Evolutionary conservation across 495 filamentous ascomycete species (phyloP), one percentile per base, ranked within the genome.

Genomic region (Cercophora sp.): DNA sequence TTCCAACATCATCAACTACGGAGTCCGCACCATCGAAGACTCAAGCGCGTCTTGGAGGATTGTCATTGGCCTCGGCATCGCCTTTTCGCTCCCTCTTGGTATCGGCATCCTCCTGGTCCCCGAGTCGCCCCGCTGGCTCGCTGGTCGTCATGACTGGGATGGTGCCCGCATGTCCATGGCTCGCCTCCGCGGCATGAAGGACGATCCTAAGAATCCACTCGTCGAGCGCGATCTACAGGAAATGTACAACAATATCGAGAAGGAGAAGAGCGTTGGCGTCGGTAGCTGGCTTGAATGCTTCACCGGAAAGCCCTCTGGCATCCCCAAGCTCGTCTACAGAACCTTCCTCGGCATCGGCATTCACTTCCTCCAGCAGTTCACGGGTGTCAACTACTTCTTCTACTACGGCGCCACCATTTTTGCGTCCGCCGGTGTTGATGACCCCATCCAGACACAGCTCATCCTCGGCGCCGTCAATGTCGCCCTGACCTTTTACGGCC

Each of bases 391-490:
- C 52, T 83, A 78, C 72, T 82, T 83, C 62, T 79, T 77, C 59
- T 75, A 78, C 58, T 78, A 76, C 52, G 75, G 75, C 15, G 71
- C 75, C 5, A 72, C 75, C 26, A 79, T 87, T 63, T 88, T 89
- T 65, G 55, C 69, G 5, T 78, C 81, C 36, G 79, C 85, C 6
- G 83, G 83, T 43, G 67, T 89, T 46, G 65, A 71, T 25, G 81
- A 88, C 63, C 76, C 76, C 42, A 85, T 83, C 65, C 70, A 82
- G 26, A 85, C 81, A 15, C 79, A 81, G 61, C 83, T 89, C 62
- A 87, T 89, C 51, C 73, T 86, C 1, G 83, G 83, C 52, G 77
- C 78, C 15, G 83, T 90, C 57, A 90, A 90, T 69, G 81, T 90
- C 48, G 76, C 70, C 44, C 77, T 79, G 56, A 87, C 86, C 31